These are phyloP conservation scores for Wickerhamiella infanticola DNA, from an alignment of 1,139 yeast species.

Conservation along the genomic window DNA sequence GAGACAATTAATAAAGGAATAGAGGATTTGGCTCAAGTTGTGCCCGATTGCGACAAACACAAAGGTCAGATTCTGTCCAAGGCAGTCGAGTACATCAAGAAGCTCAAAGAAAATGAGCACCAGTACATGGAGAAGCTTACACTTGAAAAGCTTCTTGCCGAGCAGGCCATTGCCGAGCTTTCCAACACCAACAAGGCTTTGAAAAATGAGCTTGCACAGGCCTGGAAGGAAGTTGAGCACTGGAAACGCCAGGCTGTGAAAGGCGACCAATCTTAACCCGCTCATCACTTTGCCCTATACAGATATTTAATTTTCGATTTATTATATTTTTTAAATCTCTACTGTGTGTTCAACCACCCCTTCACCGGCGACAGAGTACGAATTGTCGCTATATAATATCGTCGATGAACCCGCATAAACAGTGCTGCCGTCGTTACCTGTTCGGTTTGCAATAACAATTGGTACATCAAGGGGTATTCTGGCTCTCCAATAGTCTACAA, in stretches of 20 bases:
- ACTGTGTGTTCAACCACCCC: not conserved
- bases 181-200: slow-evolving; percentile 64
- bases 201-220: slow-evolving; percentile 67
- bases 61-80: slow-evolving; percentile 79
- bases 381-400: not conserved
- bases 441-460: slow-evolving; percentile 7
- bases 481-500: slow-evolving; percentile 51
- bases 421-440: slow-evolving; percentile 1
- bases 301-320: not conserved
- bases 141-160: slow-evolving; percentile 75
- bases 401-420: slow-evolving; percentile 6
- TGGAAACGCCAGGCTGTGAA: slow-evolving; percentile 37
- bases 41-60: slow-evolving; percentile 82
- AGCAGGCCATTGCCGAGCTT: slow-evolving; percentile 75
- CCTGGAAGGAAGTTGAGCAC: slow-evolving; percentile 82
- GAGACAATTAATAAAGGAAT: slow-evolving; percentile 86
- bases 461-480: slow-evolving; percentile 40
- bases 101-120: slow-evolving; percentile 77
- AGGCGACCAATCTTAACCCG: not conserved
- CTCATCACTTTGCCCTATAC: not conserved
- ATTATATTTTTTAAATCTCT: not conserved
- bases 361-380: not conserved
- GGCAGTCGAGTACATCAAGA: slow-evolving; percentile 78
- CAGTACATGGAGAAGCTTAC: slow-evolving; percentile 89
- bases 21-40: slow-evolving; percentile 60